Percentiles rank a stretch among this genome's conserved stretches.
Evolutionary conservation across 2,329 filamentous ascomycete species (phyloP).

Genomic region (Periconia sp.): DNA sequence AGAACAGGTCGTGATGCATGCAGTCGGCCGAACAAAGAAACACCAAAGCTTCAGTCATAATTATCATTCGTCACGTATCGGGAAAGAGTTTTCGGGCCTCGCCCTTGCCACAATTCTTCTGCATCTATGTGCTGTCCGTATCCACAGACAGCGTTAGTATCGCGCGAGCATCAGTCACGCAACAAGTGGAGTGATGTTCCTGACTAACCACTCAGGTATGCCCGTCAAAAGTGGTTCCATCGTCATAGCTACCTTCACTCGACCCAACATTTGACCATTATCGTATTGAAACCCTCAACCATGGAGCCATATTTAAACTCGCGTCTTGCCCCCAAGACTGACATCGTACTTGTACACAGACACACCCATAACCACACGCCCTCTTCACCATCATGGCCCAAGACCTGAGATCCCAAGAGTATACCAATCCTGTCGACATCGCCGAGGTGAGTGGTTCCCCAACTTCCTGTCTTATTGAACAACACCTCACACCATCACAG

Average conservation of each 20-base stretch:
- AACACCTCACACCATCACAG: conserved; percentile 12
- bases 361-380: background rate
- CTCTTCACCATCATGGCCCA: conserved; percentile 32
- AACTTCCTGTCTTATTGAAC: background rate
- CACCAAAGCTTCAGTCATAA: background rate
- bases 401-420: conserved; percentile 45
- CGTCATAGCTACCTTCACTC: background rate
- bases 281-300: background rate
- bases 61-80: background rate
- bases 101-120: background rate
- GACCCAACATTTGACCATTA: background rate
- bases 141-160: background rate
- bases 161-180: background rate
- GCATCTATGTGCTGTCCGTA: background rate
- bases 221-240: background rate
- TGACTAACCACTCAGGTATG: background rate
- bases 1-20: background rate
- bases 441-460: conserved; percentile 50
- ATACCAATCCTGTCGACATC: conserved; percentile 56
- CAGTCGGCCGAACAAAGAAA: background rate
- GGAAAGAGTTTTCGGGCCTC: background rate
- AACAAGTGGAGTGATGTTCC: background rate
- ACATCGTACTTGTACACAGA: background rate
- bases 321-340: background rate
- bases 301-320: background rate